phyloP scores from a whole-genome alignment of 2,329 filamentous ascomycete species.

The Thermomyces lanuginosus region DNA sequence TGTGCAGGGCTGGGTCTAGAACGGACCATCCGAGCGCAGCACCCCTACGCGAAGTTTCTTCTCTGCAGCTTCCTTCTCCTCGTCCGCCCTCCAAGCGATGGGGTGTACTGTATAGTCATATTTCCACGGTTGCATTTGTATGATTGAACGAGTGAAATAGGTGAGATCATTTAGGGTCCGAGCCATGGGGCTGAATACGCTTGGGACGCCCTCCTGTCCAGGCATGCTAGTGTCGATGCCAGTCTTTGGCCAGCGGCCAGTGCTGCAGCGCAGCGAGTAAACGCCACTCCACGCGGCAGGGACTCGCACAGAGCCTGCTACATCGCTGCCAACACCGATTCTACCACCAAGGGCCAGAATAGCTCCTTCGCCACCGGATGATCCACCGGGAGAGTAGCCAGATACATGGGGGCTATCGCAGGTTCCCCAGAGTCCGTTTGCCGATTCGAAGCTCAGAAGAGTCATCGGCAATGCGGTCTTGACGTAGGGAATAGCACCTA shows the following conservation, averaged over 20 bases:
- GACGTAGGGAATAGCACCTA: slow-evolving; percentile 70
- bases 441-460: slow-evolving; percentile 69
- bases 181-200: slow-evolving; percentile 85
- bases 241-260: slow-evolving; percentile 75
- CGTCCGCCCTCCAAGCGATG: slow-evolving; percentile 54
- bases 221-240: slow-evolving; percentile 78
- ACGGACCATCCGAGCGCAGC: slow-evolving; percentile 51
- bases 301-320: slow-evolving; percentile 71
- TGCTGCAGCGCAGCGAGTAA: slow-evolving; percentile 73
- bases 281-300: slow-evolving; percentile 84
- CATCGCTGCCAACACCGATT: slow-evolving; percentile 81
- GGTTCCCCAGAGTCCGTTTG: slow-evolving; percentile 65
- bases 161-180: slow-evolving; percentile 65
- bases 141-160: slow-evolving; percentile 66
- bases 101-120: slow-evolving; percentile 79
- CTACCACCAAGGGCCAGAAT: slow-evolving; percentile 65
- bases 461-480: slow-evolving; percentile 87
- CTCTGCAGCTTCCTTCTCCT: slow-evolving; percentile 42
- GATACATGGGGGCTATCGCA: slow-evolving; percentile 67
- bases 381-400: slow-evolving; percentile 77
- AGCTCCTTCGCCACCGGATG: slow-evolving; percentile 70
- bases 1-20: no score
- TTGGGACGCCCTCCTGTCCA: slow-evolving; percentile 77
- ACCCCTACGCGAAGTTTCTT: slow-evolving; percentile 59
- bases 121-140: slow-evolving; percentile 72